Base-by-base conservation (phyloP, 1,139 yeast genomes). In the Geotrichum fermentans region DNA sequence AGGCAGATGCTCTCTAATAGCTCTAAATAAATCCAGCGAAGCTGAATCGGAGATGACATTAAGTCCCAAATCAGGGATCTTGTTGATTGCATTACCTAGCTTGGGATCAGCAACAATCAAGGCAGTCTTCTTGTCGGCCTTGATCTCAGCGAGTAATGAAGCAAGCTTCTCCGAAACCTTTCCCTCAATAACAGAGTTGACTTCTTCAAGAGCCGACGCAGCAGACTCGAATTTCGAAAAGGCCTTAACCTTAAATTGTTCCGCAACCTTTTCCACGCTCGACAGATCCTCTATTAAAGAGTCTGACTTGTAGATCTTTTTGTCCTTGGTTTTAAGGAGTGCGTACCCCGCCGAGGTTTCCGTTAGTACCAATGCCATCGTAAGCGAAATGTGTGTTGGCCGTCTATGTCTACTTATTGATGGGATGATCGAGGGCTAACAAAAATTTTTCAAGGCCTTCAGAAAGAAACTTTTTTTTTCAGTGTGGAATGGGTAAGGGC, bases 331-430 rank as follows among this genome's bases (percentile, higher is more conserved):
- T 75, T 92, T 92, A 66, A 92, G 80, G 67, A 92, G 78, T 68
- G 97, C 97, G 69, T 92, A 92, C 67, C 98, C 98, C 51, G 98
- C 98, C 58, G 97, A 87, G 57, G 97, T 92, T 77, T 92, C 98
- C 56, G 97, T 86, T 69, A 92, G 81, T 65, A 92, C 92, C 79
- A 80, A 89, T 61, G 97, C 88, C 97, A 89, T 89, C 22, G 18
- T 43, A 24, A 24, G 28, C 10, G 6, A 24, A 24, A 24, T 24
- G 28, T 6, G 28, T 24, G 28, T 24, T n/a, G n/a, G n/a, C n/a
- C n/a, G n/a, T n/a, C n/a, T n/a, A n/a, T n/a, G n/a, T n/a, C n/a
- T n/a, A n/a, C n/a, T n/a, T n/a, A n/a, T n/a, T n/a, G n/a, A n/a
- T n/a, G n/a, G n/a, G n/a, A 6, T 24, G 28, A 24, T 6, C 6